Evolutionary conservation across 371 early-diverging fungal species (phyloP), one percentile per base, ranked within the genome.

Genomic region (Actinomortierella ambigua): DNA sequence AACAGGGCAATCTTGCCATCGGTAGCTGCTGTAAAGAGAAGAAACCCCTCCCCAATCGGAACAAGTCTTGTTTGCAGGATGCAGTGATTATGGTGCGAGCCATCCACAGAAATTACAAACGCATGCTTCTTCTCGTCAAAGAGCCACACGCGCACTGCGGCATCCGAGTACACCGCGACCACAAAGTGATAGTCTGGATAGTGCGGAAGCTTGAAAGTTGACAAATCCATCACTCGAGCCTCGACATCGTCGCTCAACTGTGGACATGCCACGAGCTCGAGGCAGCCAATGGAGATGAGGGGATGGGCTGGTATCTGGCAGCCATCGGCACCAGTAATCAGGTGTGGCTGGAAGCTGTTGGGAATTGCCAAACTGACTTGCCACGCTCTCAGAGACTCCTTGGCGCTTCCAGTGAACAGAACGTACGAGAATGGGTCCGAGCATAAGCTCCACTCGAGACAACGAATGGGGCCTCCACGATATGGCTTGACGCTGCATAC

Each of bases 191-290:
- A 67, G 3, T 81, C 77, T n/a, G 68, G 69, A 13, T 54, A 26
- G 5, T 69, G 39, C 15, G 69, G 61, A 18, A 81, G 55, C 9
- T 68, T 75, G 53, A 79, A 76, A 0, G 78, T 79, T 1, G 83
- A 81, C 0, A 81, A 75, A 51, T 85, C 85, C 87, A 87, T 87
- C 49, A 87, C 85, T 23, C 87, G 69, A 0, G 85, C 81, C 56
- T 87, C 87, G 42, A 80, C 73, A 14, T 71, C 77, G 47, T 80
- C 79, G 50, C 79, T 83, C 11, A 71, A 50, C 23, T 75, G 60
- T 15, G 59, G 61, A 13, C 64, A 68, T 29, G 67, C 62, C 4
- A 65, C 69, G 20, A 62, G 42, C 41, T 61, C 61, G 1, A 58
- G 51, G n/a, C 63, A 61, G 1, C 65, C 60, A 24, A 66, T 48